A percentile compares a stretch with the other conserved stretches of the same genome.
Evolutionary conservation across 2,329 filamentous ascomycete species (phyloP).

Genomic region (Trichophyton simii): DNA sequence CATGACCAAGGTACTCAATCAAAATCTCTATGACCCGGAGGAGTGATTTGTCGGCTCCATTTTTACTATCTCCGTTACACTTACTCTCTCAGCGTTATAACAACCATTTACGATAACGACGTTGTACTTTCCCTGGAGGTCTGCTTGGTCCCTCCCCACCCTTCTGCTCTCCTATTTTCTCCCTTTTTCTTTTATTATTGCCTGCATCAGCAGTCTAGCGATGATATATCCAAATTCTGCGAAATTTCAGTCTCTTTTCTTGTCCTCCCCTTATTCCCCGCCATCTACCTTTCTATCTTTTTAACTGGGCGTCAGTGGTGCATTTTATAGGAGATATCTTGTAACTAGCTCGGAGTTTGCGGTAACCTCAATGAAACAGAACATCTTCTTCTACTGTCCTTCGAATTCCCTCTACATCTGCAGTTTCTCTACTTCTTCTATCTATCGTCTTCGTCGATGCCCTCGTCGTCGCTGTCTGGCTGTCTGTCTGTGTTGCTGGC

Average conservation of each 20-base stretch:
- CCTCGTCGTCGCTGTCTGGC: too few species aligned
- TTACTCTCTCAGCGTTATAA: not conserved
- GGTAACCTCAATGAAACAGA: not conserved
- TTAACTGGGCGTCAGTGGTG: not conserved
- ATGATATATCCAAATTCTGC: not conserved
- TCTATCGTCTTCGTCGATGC: too few species aligned
- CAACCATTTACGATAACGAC: not conserved
- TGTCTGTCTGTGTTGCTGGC: too few species aligned
- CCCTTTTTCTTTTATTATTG: too few species aligned
- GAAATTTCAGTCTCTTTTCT: not conserved
- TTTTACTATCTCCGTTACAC: too few species aligned
- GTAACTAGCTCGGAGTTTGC: not conserved
- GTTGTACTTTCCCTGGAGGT: not conserved
- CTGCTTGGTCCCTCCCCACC: not conserved
- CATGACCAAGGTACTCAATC: conserved; percentile 93
- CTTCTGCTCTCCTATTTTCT: too few species aligned
- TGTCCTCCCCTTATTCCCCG: not conserved
- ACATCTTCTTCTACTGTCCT: not conserved
- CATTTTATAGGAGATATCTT: not conserved
- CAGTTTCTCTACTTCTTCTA: not conserved
- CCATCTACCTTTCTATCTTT: not conserved
- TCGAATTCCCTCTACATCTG: not conserved
- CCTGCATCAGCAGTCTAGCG: not conserved
- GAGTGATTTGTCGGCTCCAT: conserved; percentile 3
- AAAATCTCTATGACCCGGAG: conserved; percentile 66